Conservation (phyloP, 495 filamentous ascomycete species). For the Annulohypoxylon moriforme region DNA sequence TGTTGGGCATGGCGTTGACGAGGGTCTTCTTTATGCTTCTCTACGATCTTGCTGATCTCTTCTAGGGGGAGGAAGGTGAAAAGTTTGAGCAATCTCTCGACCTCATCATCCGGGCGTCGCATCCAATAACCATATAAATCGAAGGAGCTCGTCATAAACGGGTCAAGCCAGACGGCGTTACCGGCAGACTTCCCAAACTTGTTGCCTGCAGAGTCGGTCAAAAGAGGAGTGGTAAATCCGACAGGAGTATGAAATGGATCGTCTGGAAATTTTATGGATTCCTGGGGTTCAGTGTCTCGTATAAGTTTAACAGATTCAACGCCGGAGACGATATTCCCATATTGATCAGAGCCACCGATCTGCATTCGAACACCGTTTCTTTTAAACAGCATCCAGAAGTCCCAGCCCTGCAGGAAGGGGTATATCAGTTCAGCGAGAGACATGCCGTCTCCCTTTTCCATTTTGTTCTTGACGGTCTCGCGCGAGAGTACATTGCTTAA, state of each 20-base stretch:
- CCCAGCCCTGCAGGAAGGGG: constrained; percentile 94
- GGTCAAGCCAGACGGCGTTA: constrained; percentile 94
- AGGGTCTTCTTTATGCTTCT: constrained; percentile 71
- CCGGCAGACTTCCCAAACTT: constrained; percentile 97
- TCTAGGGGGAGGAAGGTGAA: constrained; percentile 87
- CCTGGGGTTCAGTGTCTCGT: constrained; percentile 64
- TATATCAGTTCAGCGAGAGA: constrained; percentile 94
- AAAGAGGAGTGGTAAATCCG: constrained; percentile 88
- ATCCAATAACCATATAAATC: constrained; percentile 92
- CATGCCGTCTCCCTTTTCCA: constrained; percentile 87
- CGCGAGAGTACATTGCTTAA: constrained; percentile 87
- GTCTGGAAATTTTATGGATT: constrained; percentile 30
- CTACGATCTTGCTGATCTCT: constrained; percentile 72
- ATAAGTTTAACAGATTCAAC: constrained; percentile 84
- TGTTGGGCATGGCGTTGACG: constrained; percentile 83
- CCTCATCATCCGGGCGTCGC: constrained; percentile 80
- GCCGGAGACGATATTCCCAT: constrained; percentile 93
- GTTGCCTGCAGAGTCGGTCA: constrained; percentile 84
- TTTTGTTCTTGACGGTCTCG: constrained; percentile 87
- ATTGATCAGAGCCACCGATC: constrained; percentile 96
- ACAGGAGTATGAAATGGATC: constrained; percentile 63
- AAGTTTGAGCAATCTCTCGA: constrained; percentile 83
- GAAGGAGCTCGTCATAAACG: constrained; percentile 79
- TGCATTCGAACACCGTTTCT: constrained; percentile 77
- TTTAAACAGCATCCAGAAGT: constrained; percentile 86